Evolutionary conservation across 305 asterid genomes (phyloP), one percentile per base, ranked within the genome.

Genomic region (Fraxinus platypoda): DNA sequence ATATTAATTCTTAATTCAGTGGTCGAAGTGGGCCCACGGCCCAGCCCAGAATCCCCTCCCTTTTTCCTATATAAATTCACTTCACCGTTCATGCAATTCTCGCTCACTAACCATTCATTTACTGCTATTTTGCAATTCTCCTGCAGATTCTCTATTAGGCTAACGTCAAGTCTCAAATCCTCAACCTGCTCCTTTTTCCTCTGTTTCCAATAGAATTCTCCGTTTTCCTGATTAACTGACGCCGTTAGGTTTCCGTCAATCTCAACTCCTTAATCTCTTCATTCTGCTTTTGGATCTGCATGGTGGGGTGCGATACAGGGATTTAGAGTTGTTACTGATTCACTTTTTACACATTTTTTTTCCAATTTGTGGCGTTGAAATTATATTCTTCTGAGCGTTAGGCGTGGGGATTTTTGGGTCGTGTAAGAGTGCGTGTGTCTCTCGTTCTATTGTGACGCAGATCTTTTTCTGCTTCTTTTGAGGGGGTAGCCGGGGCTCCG

Each of bases 401-500:
- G 89, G 81, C n/a, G 90, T 90, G 94, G 91, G 91, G 88, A 87
- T 86, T 73, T 87, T 82, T 15, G 86, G 46, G 34, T 85, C 81
- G 31, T 54, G 35, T 86, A 73, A 62, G 75, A 25, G 84, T 33
- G 85, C 75, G 72, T 38, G 81, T 77, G 87, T 82, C 82, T 35
- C 43, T 82, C 75, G 78, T 85, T 86, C 21, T 87, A 78, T 89
- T 90, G 96, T 94, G 94, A 93, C 90, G 81, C 80, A 78, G 92
- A 85, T 90, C 88, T 66, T 23, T 87, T 78, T 91, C 80, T 89
- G 92, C 98, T 91, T 91, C 98, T 90, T 95, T 95, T 95, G 99
- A 90, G 99, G 99, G 98, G 99, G 99, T 93, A 94, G 98, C 98
- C 98, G 99, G 98, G 99, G 99, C 99, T 88, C 90, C 94, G 97